Base-by-base conservation (phyloP, 1,284 basidiomycete genomes). In the Farysia itapuensis region DNA sequence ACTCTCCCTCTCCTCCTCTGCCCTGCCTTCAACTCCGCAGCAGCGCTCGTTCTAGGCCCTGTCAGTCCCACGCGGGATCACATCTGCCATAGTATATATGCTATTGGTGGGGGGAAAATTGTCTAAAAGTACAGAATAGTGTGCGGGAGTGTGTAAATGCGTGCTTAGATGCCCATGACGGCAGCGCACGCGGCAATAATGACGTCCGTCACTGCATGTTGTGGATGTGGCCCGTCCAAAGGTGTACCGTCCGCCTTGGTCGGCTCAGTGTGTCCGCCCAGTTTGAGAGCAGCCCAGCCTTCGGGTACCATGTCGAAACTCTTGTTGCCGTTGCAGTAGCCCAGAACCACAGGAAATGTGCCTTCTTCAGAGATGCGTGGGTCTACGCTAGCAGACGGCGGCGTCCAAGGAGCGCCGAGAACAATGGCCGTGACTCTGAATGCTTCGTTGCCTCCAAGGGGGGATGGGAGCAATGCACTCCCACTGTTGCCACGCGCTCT, bases 301-400 rank as follows among this genome's bases (percentile, higher is more conserved):
- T 67, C 65, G 1, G 56, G 49, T 4, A 67, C 52, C 51, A 67
- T 49, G 30, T 67, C 61, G 23, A 67, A 26, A 7, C 22, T 41
- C 18, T 58, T 46, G 5, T 24, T 22, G 4, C 49, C 46, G 36
- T 67, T 56, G 46, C 65, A 67, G 37, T 61, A 60, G 26, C 54
- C 65, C 19, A 67, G 19, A 20, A 67, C 65, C 11, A 65, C 53
- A 2, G 65, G 65, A 37, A 67, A 67, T 2, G 61, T 49, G 21
- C 54, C 51, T 5, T 56, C 20, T 13, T 56, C 57, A 5, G 65
- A 61, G 12, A 67, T n/a, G 1, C 54, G 39, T 5, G 59, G 22
- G 29, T 63, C 53, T 24, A 48, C 5, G 2, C 28, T n/a, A 2
- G 24, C 32, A 15, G 23, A 31, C 4, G 42, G 22, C 12, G 41